Evolutionary conservation across 441 rosid species (phyloP).

Genomic region (Corymbia calophylla): DNA sequence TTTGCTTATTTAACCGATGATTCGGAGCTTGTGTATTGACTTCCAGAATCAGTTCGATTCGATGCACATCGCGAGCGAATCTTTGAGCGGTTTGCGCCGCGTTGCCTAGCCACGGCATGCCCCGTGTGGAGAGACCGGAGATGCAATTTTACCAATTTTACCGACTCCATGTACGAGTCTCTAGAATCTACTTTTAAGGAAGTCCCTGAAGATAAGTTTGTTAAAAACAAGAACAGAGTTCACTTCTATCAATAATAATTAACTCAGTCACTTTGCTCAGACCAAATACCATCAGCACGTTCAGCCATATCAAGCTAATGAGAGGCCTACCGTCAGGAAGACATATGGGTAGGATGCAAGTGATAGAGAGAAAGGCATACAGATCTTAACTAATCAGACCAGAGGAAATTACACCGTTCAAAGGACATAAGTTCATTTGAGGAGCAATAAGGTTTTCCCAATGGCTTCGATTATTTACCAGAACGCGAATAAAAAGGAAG

Average conservation of each 20-base stretch:
- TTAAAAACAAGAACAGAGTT: background rate
- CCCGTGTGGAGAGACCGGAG: background rate
- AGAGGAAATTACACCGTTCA: background rate
- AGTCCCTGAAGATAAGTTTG: background rate
- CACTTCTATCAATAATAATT: background rate
- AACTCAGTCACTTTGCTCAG: background rate
- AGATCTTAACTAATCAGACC: background rate
- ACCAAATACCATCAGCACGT: background rate
- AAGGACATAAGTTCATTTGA: background rate
- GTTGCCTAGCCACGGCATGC: background rate
- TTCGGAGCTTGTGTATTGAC: background rate
- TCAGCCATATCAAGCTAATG: background rate
- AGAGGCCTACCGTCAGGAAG: background rate
- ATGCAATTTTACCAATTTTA: background rate
- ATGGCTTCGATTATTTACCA: background rate
- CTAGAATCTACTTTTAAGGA: background rate
- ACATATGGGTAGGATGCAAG: background rate
- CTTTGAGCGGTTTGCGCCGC: background rate
- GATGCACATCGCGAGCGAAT: background rate
- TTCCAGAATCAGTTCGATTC: background rate
- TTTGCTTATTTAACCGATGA: background rate
- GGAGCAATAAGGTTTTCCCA: background rate
- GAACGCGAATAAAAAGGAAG: background rate
- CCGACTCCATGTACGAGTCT: background rate
- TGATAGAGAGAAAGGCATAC: background rate